Percentiles rank a stretch among this genome's conserved stretches.
phyloP scores from a whole-genome alignment of 2,329 filamentous ascomycete genomes.

The Fusarium xylarioides region DNA sequence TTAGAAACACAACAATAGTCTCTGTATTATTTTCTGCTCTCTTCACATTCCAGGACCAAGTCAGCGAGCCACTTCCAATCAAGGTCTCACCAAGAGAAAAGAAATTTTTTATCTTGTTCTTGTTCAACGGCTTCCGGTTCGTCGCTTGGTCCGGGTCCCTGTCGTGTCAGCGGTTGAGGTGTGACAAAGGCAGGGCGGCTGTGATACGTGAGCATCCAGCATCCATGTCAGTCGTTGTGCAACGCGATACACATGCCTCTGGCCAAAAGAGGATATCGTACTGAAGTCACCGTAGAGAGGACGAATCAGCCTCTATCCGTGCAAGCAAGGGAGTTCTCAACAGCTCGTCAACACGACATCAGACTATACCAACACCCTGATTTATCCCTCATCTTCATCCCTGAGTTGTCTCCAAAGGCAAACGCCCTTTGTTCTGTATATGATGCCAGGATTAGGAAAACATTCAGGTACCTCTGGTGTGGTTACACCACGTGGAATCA shows the following conservation, averaged over 20 bases:
- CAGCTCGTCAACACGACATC: constrained; percentile 2
- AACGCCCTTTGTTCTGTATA: constrained; percentile 10
- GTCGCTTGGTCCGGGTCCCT: constrained; percentile 26
- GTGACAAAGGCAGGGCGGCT: constrained; percentile 28
- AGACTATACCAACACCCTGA: constrained; percentile 15
- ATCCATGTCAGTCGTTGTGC: constrained; percentile 22
- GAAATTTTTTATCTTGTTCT: neutral
- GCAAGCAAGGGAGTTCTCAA: neutral
- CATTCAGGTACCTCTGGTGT: constrained; percentile 14
- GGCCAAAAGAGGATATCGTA: constrained; percentile 4
- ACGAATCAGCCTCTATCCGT: constrained; percentile 15
- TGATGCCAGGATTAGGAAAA: constrained; percentile 9
- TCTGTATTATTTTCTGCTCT: neutral
- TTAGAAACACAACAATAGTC: constrained; percentile 16
- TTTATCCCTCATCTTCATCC: neutral
- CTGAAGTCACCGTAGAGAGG: neutral
- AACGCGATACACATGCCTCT: constrained; percentile 23
- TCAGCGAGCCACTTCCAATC: constrained; percentile 17
- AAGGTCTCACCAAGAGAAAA: constrained; percentile 22
- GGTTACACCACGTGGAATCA: constrained; percentile 43
- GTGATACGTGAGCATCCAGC: constrained; percentile 14
- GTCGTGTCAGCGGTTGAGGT: constrained; percentile 16
- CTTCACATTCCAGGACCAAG: constrained; percentile 24
- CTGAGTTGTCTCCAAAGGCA: neutral
- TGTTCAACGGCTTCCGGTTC: constrained; percentile 18